Conservation (phyloP, 805 yeast genomes). For the Metschnikowia reukaufii region DNA sequence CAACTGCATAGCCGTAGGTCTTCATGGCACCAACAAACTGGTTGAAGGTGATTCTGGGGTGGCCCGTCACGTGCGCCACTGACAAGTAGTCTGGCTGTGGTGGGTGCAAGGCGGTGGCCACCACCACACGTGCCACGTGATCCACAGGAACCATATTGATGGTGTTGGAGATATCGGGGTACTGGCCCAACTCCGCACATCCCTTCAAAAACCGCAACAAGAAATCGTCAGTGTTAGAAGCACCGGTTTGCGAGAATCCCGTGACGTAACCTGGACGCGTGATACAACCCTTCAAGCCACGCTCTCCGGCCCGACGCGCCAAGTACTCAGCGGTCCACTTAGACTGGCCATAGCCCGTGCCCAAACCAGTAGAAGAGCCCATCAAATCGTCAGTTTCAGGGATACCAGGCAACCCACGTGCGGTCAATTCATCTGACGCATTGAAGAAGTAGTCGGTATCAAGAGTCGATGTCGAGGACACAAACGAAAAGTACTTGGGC, state of each 20-base stretch:
- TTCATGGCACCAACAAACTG: constrained; percentile 67
- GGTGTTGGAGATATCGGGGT: constrained; percentile 81
- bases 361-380: constrained; percentile 81
- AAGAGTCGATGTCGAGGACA: constrained; percentile 90
- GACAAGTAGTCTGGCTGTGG: constrained; percentile 52
- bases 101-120: constrained; percentile 79
- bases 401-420: constrained; percentile 69
- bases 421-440: constrained; percentile 67
- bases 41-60: constrained; percentile 83
- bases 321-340: constrained; percentile 97
- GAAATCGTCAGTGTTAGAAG: constrained; percentile 96
- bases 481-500: constrained; percentile 84
- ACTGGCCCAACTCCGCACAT: constrained; percentile 79
- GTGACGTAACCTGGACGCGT: constrained; percentile 96
- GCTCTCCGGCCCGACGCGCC: constrained; percentile 80
- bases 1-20: constrained; percentile 70
- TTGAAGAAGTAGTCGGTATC: constrained; percentile 81
- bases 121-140: constrained; percentile 91
- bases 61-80: constrained; percentile 97
- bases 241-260: constrained; percentile 81
- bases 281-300: constrained; percentile 85
- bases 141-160: constrained; percentile 98
- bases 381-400: constrained; percentile 78
- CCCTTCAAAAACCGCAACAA: constrained; percentile 93
- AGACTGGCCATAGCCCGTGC: constrained; percentile 95